phyloP scores from a whole-genome alignment of 208 protist genomes.

The Trypanosomatidae sp. region DNA sequence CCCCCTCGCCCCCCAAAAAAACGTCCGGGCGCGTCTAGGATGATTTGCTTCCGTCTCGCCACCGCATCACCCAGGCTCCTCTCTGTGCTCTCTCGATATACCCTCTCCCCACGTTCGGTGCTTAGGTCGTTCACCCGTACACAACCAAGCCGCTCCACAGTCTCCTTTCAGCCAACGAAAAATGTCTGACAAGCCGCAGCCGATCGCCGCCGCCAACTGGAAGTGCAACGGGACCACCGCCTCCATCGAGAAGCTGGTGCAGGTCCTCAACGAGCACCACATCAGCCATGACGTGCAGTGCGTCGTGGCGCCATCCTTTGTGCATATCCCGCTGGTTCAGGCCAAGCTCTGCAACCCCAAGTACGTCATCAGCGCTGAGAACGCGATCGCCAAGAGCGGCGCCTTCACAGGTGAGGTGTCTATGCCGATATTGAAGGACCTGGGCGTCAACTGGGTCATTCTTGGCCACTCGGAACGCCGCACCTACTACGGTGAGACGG shows the following conservation, averaged over 20 bases:
- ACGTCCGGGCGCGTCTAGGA: not conserved
- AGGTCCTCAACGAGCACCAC: conserved; percentile 62
- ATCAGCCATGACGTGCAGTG: conserved; percentile 86
- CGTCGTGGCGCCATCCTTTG: conserved; percentile 82
- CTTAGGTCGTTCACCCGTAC: not conserved
- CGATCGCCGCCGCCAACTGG: conserved; percentile 94
- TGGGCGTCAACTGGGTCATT: conserved; percentile 94
- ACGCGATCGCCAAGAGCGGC: conserved; percentile 84
- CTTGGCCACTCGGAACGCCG: conserved; percentile 98
- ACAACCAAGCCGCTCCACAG: not conserved
- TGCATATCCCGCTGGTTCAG: conserved; percentile 83
- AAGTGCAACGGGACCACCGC: conserved; percentile 93
- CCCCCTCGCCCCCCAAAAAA: no score
- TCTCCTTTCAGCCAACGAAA: not conserved
- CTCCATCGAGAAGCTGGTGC: conserved; percentile 76
- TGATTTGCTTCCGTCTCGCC: not conserved
- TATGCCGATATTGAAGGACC: conserved; percentile 94
- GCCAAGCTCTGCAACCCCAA: conserved; percentile 60
- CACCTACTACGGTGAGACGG: conserved; percentile 93
- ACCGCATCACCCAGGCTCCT: not conserved
- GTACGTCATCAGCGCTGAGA: conserved; percentile 84
- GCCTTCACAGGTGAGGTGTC: conserved; percentile 91
- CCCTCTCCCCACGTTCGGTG: not conserved
- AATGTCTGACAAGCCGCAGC: conserved; percentile 82
- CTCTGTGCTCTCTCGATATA: not conserved